phyloP scores from a whole-genome alignment of 805 yeast species.

The Yarrowia sp. region DNA sequence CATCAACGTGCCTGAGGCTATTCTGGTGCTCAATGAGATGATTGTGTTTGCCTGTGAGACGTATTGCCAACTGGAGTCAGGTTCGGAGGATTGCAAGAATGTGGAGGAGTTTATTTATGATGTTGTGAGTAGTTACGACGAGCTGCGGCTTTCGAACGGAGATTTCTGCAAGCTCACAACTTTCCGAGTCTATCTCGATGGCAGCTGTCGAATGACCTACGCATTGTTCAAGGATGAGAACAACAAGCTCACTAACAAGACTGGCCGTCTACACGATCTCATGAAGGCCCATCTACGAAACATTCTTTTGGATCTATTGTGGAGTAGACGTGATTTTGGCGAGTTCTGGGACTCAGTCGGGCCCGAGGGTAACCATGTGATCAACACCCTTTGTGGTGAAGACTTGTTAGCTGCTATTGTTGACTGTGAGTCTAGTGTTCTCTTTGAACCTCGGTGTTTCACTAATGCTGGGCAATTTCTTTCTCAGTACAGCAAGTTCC shows the following conservation, averaged over 20 bases:
- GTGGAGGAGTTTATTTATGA: neutral
- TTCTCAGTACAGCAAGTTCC: slow-evolving; percentile 14
- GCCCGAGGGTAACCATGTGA: slow-evolving; percentile 10
- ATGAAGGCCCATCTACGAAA: slow-evolving; percentile 6
- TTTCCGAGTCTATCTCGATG: slow-evolving; percentile 7
- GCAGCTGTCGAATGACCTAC: slow-evolving; percentile 5
- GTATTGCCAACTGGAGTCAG: neutral
- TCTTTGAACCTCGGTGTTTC: slow-evolving; percentile 12
- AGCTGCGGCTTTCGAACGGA: slow-evolving; percentile 1
- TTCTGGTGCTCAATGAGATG: slow-evolving; percentile 19
- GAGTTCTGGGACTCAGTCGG: slow-evolving; percentile 25
- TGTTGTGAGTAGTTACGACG: slow-evolving; percentile 5
- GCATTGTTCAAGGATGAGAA: slow-evolving; percentile 7
- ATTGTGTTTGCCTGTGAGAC: slow-evolving; percentile 10
- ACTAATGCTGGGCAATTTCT: slow-evolving; percentile 15
- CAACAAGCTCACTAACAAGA: neutral
- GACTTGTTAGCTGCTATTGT: slow-evolving; percentile 3
- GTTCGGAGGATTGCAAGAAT: neutral
- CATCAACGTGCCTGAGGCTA: slow-evolving; percentile 18
- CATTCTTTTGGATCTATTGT: neutral
- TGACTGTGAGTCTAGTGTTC: neutral
- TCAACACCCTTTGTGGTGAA: slow-evolving; percentile 12
- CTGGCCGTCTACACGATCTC: neutral
- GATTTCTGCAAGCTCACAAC: slow-evolving; percentile 18
- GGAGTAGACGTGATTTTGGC: slow-evolving; percentile 12